phyloP scores from a whole-genome alignment of 2,329 filamentous ascomycete genomes.

The Tolypocladium sp. region DNA sequence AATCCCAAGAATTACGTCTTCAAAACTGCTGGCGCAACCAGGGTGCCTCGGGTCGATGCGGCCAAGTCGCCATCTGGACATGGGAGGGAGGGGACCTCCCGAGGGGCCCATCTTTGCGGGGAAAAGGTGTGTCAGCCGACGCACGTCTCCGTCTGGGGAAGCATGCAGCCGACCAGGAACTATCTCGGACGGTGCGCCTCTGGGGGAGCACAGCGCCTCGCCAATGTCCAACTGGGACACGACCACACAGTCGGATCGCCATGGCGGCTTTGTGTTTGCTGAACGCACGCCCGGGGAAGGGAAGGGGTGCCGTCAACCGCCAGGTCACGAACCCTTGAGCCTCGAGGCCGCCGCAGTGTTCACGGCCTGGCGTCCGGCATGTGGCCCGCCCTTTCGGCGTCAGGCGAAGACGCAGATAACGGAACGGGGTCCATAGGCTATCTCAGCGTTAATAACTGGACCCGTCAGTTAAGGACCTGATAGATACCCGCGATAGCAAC shows the following conservation, averaged over 20 bases:
- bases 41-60: neutral
- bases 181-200: neutral
- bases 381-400: neutral
- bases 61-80: neutral
- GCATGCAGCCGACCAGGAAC: neutral
- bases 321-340: neutral
- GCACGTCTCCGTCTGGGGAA: neutral
- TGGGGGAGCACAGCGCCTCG: neutral
- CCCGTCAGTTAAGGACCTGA: neutral
- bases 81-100: neutral
- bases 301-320: neutral
- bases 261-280: neutral
- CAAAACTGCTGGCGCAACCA: neutral
- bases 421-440: neutral
- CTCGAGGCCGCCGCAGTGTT: neutral
- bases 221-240: neutral
- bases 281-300: neutral
- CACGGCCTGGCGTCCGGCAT: neutral
- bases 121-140: constrained; percentile 4
- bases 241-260: neutral
- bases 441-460: neutral
- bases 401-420: neutral
- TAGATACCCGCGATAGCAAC: too few relatives aligned
- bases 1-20: constrained; percentile 1
- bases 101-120: constrained; percentile 4